Evolutionary conservation across 345 rosid genomes (phyloP).

Genomic region (Eucalyptus marginata): DNA sequence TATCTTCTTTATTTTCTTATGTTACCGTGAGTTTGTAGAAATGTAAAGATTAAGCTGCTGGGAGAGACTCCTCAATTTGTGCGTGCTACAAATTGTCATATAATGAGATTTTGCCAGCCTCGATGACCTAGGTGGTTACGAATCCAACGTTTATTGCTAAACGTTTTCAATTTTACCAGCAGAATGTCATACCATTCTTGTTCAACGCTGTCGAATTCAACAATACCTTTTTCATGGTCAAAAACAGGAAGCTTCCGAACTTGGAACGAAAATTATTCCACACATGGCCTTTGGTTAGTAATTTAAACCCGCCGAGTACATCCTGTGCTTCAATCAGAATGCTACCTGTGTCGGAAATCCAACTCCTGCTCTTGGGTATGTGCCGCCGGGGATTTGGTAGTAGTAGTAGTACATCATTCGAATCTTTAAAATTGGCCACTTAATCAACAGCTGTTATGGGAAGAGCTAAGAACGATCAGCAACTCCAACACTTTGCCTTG

Average conservation of each 20-base stretch:
- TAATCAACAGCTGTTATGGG: too few relatives aligned
- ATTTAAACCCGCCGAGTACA: neutral
- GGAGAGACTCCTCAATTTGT: neutral
- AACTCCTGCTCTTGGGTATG: neutral
- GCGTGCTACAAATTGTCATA: neutral
- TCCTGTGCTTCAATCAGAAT: neutral
- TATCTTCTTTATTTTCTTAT: neutral
- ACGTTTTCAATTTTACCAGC: neutral
- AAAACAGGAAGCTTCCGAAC: neutral
- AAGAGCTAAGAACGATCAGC: too few relatives aligned
- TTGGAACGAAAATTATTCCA: neutral
- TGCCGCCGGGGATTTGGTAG: neutral
- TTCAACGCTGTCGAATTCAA: neutral
- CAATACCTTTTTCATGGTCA: neutral
- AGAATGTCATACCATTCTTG: neutral
- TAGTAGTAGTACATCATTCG: neutral
- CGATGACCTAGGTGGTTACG: neutral
- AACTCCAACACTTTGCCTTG: too few relatives aligned
- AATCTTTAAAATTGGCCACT: neutral
- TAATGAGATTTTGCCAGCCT: neutral
- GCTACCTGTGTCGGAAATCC: neutral
- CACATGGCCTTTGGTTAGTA: neutral
- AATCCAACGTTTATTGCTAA: too few relatives aligned
- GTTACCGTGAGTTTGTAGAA: neutral
- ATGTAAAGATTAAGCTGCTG: neutral